These are phyloP conservation scores for Pythium pectinolyticum DNA, from an alignment of 352 stramenopile genomes.

Conservation along the genomic window DNA sequence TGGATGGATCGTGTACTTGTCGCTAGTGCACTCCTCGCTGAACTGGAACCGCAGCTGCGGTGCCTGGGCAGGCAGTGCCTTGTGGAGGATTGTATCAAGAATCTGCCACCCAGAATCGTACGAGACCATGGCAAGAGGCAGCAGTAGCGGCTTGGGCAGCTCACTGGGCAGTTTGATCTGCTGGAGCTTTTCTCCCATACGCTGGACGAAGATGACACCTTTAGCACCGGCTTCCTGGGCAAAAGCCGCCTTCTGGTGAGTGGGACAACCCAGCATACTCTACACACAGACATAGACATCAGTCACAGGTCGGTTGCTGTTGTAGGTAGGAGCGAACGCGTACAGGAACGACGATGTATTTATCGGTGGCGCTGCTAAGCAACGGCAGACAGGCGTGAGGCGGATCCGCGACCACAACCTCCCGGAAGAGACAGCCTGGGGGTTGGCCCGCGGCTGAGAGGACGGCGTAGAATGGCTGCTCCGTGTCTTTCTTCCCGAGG, in stretches of 20 bases:
- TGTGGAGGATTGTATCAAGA: slow-evolving; percentile 35
- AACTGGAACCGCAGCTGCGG: slow-evolving; percentile 62
- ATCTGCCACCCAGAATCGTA: slow-evolving; percentile 52
- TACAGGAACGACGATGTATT: slow-evolving; percentile 66
- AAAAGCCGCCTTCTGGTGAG: slow-evolving; percentile 65
- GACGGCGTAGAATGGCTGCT: slow-evolving; percentile 56
- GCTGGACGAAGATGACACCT: slow-evolving; percentile 64
- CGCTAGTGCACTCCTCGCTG: slow-evolving; percentile 39
- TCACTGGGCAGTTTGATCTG: slow-evolving; percentile 47
- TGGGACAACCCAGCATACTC: slow-evolving; percentile 39
- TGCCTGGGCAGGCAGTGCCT: slow-evolving; percentile 30
- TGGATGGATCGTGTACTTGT: slow-evolving; percentile 50
- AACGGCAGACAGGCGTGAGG: slow-evolving; percentile 57
- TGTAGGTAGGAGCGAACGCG: too few species aligned
- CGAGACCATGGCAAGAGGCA: slow-evolving; percentile 74
- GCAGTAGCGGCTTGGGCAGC: slow-evolving; percentile 41
- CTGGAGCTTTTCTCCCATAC: slow-evolving; percentile 52
- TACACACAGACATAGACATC: background rate
- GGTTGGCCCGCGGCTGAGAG: slow-evolving; percentile 53
- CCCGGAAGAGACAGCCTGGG: slow-evolving; percentile 54
- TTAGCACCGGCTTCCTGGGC: slow-evolving; percentile 56
- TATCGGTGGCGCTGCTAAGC: slow-evolving; percentile 40
- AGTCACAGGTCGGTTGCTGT: background rate
- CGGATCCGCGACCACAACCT: slow-evolving; percentile 52
- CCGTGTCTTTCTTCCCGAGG: slow-evolving; percentile 38